Evolutionary conservation across 306 rosid species (phyloP), one percentile per base, ranked within the genome.

Genomic region (Acacia confusa): DNA sequence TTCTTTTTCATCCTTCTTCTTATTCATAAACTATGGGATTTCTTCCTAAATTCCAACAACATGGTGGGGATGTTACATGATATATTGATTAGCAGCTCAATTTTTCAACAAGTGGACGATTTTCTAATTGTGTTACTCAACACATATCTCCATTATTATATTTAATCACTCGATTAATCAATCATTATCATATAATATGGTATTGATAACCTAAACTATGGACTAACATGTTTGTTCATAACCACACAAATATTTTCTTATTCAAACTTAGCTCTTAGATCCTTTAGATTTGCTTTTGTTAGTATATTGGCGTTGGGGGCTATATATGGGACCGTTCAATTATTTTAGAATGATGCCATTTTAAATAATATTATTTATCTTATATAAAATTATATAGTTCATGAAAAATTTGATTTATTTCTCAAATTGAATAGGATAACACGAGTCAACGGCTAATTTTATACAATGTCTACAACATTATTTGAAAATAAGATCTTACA

Each of bases 121-220:
- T 38, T 75, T 80, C 2, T 61, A 28, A 17, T 70, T 48, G 69
- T 61, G 72, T 63, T 64, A n/a, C n/a, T n/a, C 82, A 55, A 55
- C 2, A 8, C 61, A 9, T 55, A 8, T 55, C 27, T 55, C 25
- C 61, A 55, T 36, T n/a, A n/a, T n/a, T 6, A 36, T 36, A 36
- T n/a, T 52, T 52, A 7, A 52, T 52, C 58, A 50, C 57, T 50
- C 57, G 20, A 19, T 52, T 52, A 52, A 19, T 52, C 60, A 52
- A 52, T 52, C 24, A 52, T 52, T 19, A 50, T 19, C 58, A 52
- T 52, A 52, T 17, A 19, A 52, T 52, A 52, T 52, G 24, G 19
- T 53, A 27, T 44, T 48, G 16, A 74, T 74, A 16, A 19, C 44
- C 57, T 63, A 20, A 15, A 48, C 5, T 22, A 11, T 48, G 74